Conservation (phyloP, 192 early-diverging fungal species). For the Coemansia sp. region DNA sequence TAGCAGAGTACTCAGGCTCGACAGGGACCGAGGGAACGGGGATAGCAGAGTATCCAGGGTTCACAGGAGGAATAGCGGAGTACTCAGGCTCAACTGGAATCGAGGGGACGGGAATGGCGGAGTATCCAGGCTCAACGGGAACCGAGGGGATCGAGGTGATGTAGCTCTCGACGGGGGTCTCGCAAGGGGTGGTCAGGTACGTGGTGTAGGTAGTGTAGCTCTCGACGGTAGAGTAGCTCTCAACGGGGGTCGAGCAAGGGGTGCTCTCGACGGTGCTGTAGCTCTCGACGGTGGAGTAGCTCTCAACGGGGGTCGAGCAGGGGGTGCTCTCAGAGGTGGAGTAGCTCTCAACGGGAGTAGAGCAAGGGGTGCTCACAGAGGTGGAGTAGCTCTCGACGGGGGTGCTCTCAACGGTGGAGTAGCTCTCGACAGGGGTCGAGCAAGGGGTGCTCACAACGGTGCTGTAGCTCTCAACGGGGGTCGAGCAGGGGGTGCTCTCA, state of each 20-base stretch:
- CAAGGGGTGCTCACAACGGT: background rate
- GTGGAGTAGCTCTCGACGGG: conserved; percentile 15
- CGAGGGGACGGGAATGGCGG: conserved; percentile 10
- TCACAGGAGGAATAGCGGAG: conserved; percentile 4
- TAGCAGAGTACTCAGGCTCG: background rate
- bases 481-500: no score
- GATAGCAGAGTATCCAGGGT: background rate
- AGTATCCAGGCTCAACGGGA: conserved; percentile 9
- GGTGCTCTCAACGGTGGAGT: conserved; percentile 5
- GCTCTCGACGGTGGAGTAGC: conserved; percentile 14
- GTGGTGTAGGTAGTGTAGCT: conserved; percentile 11
- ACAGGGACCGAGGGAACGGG: no score
- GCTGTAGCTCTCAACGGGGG: conserved; percentile 8
- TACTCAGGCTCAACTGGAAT: background rate
- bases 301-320: conserved; percentile 11
- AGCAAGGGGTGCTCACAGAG: background rate
- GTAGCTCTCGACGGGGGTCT: conserved; percentile 20
- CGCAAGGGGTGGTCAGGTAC: background rate
- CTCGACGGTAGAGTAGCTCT: conserved; percentile 26
- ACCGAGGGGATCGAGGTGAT: conserved; percentile 2
- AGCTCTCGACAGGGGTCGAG: conserved; percentile 16
- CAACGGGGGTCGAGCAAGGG: conserved; percentile 5
- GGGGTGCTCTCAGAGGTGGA: background rate
- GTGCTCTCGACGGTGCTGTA: background rate
- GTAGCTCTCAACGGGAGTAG: background rate